Conservation (phyloP, 78 protist species). For the Polysphondylium violaceum region DNA sequence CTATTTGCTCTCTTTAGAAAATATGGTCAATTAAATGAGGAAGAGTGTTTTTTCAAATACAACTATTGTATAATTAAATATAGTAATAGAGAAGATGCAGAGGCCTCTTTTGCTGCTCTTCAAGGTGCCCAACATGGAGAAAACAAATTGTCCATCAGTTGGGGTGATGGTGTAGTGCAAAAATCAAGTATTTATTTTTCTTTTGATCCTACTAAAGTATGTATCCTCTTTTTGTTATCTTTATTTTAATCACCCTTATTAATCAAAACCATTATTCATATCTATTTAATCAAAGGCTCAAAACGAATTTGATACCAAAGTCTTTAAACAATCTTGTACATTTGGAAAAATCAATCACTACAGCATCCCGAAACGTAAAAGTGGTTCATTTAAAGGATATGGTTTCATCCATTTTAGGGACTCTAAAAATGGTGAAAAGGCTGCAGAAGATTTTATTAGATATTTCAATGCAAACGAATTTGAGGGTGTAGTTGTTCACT, state of each 20-base stretch:
- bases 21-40: conserved; percentile 14
- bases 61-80: conserved; percentile 37
- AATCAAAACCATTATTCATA: too few species aligned
- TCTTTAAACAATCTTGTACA: too few species aligned
- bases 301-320: too few species aligned
- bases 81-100: conserved; percentile 11
- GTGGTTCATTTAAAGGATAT: conserved; percentile 24
- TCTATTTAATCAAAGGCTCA: too few species aligned
- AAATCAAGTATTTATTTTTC: conserved; percentile 37
- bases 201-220: conserved; percentile 9
- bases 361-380: conserved; percentile 16
- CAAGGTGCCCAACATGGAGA: conserved; percentile 12
- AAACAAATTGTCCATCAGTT: conserved; percentile 1
- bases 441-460: not conserved
- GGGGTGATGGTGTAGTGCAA: conserved; percentile 33
- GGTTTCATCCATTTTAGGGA: conserved; percentile 51
- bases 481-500: conserved; percentile 10
- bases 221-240: too few species aligned
- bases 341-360: conserved; percentile 55
- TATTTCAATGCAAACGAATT: conserved; percentile 4
- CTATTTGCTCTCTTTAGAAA: not conserved
- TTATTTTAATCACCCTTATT: too few species aligned
- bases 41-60: conserved; percentile 16
- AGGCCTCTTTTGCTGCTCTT: not conserved
- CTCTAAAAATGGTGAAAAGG: conserved; percentile 25